These are phyloP conservation scores for Colletotrichum sp. DNA, from an alignment of 2,329 filamentous ascomycete genomes.

Conservation along the genomic window DNA sequence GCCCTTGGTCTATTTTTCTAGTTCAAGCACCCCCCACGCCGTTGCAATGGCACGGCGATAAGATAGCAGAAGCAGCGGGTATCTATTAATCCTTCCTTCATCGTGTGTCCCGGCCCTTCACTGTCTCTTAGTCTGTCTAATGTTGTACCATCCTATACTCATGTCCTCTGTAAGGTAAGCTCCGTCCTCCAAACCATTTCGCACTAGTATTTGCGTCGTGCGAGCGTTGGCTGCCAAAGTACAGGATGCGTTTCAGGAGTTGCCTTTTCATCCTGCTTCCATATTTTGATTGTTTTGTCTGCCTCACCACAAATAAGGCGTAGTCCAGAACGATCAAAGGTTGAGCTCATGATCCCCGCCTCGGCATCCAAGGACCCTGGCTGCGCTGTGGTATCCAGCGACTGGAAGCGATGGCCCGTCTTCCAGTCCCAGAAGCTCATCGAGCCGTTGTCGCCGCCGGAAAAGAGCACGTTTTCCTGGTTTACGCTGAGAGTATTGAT, in stretches of 20 bases:
- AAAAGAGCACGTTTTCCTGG: slow-evolving; percentile 93
- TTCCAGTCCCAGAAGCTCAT: slow-evolving; percentile 99
- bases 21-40: neutral
- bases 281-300: slow-evolving; percentile 98
- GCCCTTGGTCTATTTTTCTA: slow-evolving; percentile 69
- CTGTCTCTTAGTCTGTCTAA: neutral
- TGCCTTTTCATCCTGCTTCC: slow-evolving; percentile 91
- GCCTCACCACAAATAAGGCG: slow-evolving; percentile 93
- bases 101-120: neutral
- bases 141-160: slow-evolving; percentile 1
- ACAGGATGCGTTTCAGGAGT: slow-evolving; percentile 91
- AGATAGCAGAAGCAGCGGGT: neutral
- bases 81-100: slow-evolving; percentile 1
- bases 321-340: slow-evolving; percentile 87
- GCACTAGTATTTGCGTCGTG: slow-evolving; percentile 69
- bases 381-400: slow-evolving; percentile 88
- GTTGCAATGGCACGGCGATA: neutral
- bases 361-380: slow-evolving; percentile 94
- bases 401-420: slow-evolving; percentile 89
- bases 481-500: slow-evolving; percentile 95
- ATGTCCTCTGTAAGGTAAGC: neutral
- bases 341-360: slow-evolving; percentile 92
- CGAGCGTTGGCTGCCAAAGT: slow-evolving; percentile 86
- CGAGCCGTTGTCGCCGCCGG: slow-evolving; percentile 91
- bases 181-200: slow-evolving; percentile 36